Percentiles rank a stretch among this genome's conserved stretches.
Conservation (phyloP, 2,329 filamentous ascomycete species). For the Parastagonospora avenae region DNA sequence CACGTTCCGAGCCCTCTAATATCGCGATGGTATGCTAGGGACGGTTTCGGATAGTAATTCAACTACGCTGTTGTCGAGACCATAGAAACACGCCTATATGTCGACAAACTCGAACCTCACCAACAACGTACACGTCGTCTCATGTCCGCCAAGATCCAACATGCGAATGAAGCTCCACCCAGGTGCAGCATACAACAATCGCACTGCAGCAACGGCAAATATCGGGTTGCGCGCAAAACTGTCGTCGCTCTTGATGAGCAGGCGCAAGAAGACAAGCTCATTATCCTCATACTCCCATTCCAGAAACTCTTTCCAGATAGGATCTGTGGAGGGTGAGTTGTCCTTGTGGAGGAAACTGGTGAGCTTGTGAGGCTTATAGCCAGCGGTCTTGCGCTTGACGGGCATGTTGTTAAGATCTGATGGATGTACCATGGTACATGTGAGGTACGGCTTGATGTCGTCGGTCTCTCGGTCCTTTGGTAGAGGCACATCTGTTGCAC, state of each 20-base stretch:
- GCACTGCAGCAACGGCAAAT: slow-evolving; percentile 65
- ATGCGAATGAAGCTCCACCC: slow-evolving; percentile 70
- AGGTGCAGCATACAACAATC: slow-evolving; percentile 60
- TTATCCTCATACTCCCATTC: slow-evolving; percentile 73
- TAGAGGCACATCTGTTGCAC: slow-evolving; percentile 66
- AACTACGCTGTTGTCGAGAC: no score
- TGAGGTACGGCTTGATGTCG: slow-evolving; percentile 67
- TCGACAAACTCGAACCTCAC: slow-evolving; percentile 63
- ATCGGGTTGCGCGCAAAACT: slow-evolving; percentile 66
- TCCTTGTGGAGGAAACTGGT: slow-evolving; percentile 62
- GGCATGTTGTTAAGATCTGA: slow-evolving; percentile 55
- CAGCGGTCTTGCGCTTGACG: slow-evolving; percentile 65
- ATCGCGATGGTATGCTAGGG: no score
- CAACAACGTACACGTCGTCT: slow-evolving; percentile 67
- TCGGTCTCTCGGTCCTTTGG: slow-evolving; percentile 53
- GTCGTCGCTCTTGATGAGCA: slow-evolving; percentile 71
- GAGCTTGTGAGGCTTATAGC: slow-evolving; percentile 65
- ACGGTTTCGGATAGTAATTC: no score
- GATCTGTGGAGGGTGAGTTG: slow-evolving; percentile 65
- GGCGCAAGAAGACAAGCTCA: slow-evolving; percentile 67
- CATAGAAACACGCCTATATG: slow-evolving; percentile 10
- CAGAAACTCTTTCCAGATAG: slow-evolving; percentile 68
- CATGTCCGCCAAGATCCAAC: slow-evolving; percentile 67
- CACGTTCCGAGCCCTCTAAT: no score
- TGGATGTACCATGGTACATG: slow-evolving; percentile 67